Percentiles rank a stretch among this genome's conserved stretches.
phyloP scores from a whole-genome alignment of 176 grass and related monocot species.

The Paspalum notatum region DNA sequence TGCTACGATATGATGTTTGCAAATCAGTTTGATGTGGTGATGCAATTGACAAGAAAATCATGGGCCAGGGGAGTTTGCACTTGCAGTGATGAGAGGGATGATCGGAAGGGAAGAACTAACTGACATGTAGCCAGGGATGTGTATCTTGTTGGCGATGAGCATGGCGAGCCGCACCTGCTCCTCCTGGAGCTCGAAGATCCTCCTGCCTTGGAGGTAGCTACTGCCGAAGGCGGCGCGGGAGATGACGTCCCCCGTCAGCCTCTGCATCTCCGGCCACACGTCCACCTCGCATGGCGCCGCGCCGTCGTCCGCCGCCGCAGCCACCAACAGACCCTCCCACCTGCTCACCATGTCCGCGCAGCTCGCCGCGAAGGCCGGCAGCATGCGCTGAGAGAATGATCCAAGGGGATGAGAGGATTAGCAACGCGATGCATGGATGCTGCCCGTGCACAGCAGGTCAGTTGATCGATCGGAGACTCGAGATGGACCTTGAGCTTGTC shows the following conservation, averaged over 20 bases:
- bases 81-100: no score
- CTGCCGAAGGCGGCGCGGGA: constrained; percentile 64
- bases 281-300: constrained; percentile 37
- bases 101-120: neutral
- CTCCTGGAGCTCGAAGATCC: constrained; percentile 51
- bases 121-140: constrained; percentile 53
- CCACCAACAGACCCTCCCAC: constrained; percentile 42
- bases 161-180: constrained; percentile 40
- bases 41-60: no score
- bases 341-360: constrained; percentile 43
- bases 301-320: neutral
- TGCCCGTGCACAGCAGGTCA: no score
- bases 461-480: neutral
- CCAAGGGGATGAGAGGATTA: neutral
- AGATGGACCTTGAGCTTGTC: constrained; percentile 53
- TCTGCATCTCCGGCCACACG: constrained; percentile 51
- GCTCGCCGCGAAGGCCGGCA: constrained; percentile 45
- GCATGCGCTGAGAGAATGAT: constrained; percentile 37
- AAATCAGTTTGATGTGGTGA: no score
- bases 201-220: constrained; percentile 51
- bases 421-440: no score
- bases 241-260: constrained; percentile 51
- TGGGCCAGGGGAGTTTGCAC: no score
- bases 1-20: neutral
- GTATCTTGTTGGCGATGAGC: neutral